phyloP scores from a whole-genome alignment of 2,329 filamentous ascomycete species.

The Colletotrichum truncatum region DNA sequence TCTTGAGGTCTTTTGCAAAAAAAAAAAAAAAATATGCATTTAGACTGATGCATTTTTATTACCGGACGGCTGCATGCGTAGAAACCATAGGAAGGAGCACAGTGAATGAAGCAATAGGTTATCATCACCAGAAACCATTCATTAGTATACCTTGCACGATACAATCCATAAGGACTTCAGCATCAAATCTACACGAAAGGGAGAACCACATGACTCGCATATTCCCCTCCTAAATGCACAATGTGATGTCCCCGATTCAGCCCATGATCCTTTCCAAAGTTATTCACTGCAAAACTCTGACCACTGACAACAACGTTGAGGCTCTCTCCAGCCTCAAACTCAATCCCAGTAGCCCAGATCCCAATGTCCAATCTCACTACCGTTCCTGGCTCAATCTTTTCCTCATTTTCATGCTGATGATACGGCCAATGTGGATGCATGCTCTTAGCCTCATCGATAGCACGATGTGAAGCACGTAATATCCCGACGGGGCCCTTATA shows the following conservation, averaged over 20 bases:
- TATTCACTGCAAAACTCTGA: conserved; percentile 31
- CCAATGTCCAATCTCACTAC: conserved; percentile 39
- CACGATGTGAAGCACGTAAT: conserved; percentile 35
- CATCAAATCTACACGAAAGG: conserved; percentile 14
- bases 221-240: conserved; percentile 34
- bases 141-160: too few species aligned
- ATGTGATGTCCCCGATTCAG: conserved; percentile 34
- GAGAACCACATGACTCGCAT: conserved; percentile 33
- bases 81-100: too few species aligned
- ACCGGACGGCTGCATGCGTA: too few species aligned
- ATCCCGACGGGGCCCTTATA: conserved; percentile 38
- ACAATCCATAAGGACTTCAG: too few species aligned
- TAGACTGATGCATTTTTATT: too few species aligned
- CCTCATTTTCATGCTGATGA: conserved; percentile 15
- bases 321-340: conserved; percentile 37
- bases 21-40: too few species aligned
- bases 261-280: not conserved
- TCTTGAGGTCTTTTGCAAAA: too few species aligned
- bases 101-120: not conserved
- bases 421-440: conserved; percentile 40
- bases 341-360: conserved; percentile 40
- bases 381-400: conserved; percentile 30
- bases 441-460: conserved; percentile 33
- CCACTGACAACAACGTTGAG: conserved; percentile 36
- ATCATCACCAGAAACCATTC: not conserved